These are phyloP conservation scores for Aspergillus ochraceus DNA, from an alignment of 2,329 filamentous ascomycete species.

Conservation along the genomic window DNA sequence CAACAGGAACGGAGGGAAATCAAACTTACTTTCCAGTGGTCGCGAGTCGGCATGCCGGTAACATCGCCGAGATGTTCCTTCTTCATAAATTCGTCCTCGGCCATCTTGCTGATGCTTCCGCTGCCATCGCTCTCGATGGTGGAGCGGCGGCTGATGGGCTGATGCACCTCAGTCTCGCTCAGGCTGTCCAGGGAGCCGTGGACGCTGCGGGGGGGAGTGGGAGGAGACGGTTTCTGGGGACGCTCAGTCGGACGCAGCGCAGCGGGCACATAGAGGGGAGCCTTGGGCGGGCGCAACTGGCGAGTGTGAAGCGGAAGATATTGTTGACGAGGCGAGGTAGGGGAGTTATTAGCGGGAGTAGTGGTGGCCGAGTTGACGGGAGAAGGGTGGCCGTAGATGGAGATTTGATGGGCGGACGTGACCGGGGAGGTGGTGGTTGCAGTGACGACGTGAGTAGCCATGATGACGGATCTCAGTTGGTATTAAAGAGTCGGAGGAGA, in stretches of 20 bases:
- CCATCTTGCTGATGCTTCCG: slow-evolving; percentile 45
- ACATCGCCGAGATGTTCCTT: slow-evolving; percentile 55
- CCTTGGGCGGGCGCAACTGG: slow-evolving; percentile 60
- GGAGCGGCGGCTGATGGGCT: slow-evolving; percentile 38
- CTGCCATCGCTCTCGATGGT: slow-evolving; percentile 43
- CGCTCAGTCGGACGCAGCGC: slow-evolving; percentile 62
- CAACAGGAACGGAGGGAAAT: not conserved
- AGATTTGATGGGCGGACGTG: slow-evolving; percentile 32
- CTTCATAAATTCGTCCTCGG: slow-evolving; percentile 55
- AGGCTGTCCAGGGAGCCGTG: slow-evolving; percentile 55
- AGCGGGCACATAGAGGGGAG: slow-evolving; percentile 63
- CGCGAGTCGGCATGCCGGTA: slow-evolving; percentile 59
- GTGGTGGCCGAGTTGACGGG: slow-evolving; percentile 50
- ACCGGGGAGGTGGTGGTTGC: slow-evolving; percentile 25
- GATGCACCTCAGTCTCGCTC: slow-evolving; percentile 36
- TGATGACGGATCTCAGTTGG: slow-evolving; percentile 10
- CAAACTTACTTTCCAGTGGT: slow-evolving; percentile 64
- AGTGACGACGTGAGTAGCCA: slow-evolving; percentile 36
- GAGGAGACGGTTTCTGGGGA: slow-evolving; percentile 45
- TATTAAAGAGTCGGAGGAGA: not conserved
- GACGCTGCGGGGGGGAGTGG: slow-evolving; percentile 54
- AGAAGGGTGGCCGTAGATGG: slow-evolving; percentile 42
- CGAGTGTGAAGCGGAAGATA: slow-evolving; percentile 49
- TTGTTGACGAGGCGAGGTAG: slow-evolving; percentile 50
- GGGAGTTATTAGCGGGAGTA: slow-evolving; percentile 53